Evolutionary conservation across 306 rosid species (phyloP).

Genomic region (Acacia melanoxylon): DNA sequence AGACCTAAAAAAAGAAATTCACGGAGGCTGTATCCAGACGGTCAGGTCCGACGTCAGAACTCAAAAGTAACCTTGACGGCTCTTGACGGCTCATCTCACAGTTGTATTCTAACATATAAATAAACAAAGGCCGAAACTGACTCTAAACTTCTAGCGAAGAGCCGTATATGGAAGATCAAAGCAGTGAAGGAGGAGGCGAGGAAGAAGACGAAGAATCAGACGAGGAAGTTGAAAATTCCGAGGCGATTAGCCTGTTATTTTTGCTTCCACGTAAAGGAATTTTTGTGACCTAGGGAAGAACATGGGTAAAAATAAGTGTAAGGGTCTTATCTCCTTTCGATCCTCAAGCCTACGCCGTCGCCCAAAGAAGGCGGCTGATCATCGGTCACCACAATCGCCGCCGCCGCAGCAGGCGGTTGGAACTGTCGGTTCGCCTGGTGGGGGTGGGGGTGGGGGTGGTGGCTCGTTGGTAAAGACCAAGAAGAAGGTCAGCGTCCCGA

Average conservation of each 20-base stretch:
- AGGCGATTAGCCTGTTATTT: not conserved
- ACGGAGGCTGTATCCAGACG: too few relatives aligned
- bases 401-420: not conserved
- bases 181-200: not conserved
- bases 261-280: not conserved
- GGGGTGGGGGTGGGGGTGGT: constrained; percentile 13
- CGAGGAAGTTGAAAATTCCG: not conserved
- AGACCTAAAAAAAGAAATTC: too few relatives aligned
- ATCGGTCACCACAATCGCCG: constrained; percentile 23
- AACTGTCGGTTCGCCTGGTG: constrained; percentile 17
- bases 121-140: not conserved
- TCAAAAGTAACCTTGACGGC: too few relatives aligned
- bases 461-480: constrained; percentile 52
- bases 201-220: not conserved
- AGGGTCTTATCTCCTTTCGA: constrained; percentile 67
- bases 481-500: constrained; percentile 85
- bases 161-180: not conserved
- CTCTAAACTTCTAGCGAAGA: not conserved
- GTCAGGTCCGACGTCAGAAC: too few relatives aligned
- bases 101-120: not conserved
- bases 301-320: constrained; percentile 49
- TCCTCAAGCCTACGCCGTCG: constrained; percentile 65
- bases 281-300: not conserved
- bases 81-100: too few relatives aligned
- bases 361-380: constrained; percentile 40